phyloP scores from a whole-genome alignment of 164 flowering plant species.

The Buxus sempervirens region DNA sequence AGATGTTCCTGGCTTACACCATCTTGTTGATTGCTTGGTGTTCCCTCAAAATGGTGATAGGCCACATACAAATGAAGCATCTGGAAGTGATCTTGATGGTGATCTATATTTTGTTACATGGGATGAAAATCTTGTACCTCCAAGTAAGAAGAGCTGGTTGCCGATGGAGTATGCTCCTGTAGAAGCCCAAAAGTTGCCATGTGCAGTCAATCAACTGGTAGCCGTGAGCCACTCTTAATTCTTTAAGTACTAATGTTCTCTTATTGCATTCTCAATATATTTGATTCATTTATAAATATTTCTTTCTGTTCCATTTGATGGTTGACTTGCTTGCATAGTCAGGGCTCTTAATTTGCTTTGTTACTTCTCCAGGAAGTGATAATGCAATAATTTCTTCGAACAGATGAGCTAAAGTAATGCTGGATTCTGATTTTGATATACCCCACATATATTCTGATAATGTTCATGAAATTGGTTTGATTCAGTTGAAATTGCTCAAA shows the following conservation, averaged over 20 bases:
- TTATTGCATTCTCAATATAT: not conserved
- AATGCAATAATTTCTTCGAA: too few species aligned
- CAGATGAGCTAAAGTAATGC: not conserved
- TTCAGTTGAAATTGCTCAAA: not conserved
- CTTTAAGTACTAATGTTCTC: not conserved
- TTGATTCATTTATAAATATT: not conserved
- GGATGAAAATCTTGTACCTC: slow-evolving; percentile 82
- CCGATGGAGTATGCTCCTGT: slow-evolving; percentile 83
- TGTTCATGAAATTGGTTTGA: not conserved
- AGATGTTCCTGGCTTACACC: slow-evolving; percentile 69
- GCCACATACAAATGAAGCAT: slow-evolving; percentile 92
- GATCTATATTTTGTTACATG: slow-evolving; percentile 91
- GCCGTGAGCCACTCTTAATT: slow-evolving; percentile 3
- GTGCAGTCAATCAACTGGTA: slow-evolving; percentile 48
- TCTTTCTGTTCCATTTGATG: not conserved
- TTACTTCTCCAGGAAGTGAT: not conserved
- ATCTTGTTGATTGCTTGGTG: slow-evolving; percentile 82
- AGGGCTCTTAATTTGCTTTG: not conserved
- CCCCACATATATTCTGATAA: too few species aligned
- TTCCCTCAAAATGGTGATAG: slow-evolving; percentile 95
- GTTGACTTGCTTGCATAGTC: not conserved
- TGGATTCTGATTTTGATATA: too few species aligned
- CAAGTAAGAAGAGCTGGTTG: slow-evolving; percentile 63
- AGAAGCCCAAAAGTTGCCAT: slow-evolving; percentile 36
- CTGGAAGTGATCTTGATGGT: slow-evolving; percentile 98